Percentiles rank a stretch among this genome's conserved stretches.
These are phyloP conservation scores for Pestalotiopsis fici DNA, from an alignment of 2,329 filamentous ascomycete species.

Conservation along the genomic window DNA sequence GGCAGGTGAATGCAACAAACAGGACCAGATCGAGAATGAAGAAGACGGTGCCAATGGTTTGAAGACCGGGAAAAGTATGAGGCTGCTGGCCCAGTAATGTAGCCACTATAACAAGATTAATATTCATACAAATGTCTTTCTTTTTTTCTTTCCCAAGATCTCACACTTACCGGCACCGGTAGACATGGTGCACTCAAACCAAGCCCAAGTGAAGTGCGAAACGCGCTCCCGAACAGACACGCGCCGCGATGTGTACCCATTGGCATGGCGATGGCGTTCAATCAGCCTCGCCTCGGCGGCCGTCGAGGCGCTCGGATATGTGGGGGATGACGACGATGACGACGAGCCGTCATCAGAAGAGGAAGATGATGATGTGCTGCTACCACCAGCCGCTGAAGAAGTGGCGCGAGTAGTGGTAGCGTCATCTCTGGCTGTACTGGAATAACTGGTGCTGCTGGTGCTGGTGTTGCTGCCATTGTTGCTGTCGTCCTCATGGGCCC, in stretches of 20 bases:
- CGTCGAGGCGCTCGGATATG: background rate
- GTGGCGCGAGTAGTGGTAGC: background rate
- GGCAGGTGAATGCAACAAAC: slow-evolving; percentile 45
- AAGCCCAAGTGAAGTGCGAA: slow-evolving; percentile 24
- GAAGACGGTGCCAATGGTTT: slow-evolving; percentile 47
- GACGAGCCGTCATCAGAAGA: background rate
- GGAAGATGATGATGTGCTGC: background rate
- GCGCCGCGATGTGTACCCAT: background rate
- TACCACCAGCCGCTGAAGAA: background rate
- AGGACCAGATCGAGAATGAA: slow-evolving; percentile 52
- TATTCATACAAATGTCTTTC: background rate
- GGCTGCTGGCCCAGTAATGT: slow-evolving; percentile 33
- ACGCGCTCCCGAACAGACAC: slow-evolving; percentile 6
- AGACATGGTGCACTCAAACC: slow-evolving; percentile 34
- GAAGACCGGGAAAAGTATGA: slow-evolving; percentile 45
- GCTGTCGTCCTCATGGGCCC: background rate
- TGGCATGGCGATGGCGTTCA: background rate
- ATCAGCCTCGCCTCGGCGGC: background rate
- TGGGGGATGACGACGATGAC: background rate
- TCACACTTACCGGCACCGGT: slow-evolving; percentile 23
- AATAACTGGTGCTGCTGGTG: background rate
- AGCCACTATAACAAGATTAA: slow-evolving; percentile 17
- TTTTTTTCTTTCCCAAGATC: background rate
- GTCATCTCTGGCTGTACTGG: background rate
- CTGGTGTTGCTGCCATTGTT: background rate